A percentile compares a stretch with the other conserved stretches of the same genome.
Evolutionary conservation across 2,329 filamentous ascomycete genomes (phyloP).

Genomic region (Penicillium sp.): DNA sequence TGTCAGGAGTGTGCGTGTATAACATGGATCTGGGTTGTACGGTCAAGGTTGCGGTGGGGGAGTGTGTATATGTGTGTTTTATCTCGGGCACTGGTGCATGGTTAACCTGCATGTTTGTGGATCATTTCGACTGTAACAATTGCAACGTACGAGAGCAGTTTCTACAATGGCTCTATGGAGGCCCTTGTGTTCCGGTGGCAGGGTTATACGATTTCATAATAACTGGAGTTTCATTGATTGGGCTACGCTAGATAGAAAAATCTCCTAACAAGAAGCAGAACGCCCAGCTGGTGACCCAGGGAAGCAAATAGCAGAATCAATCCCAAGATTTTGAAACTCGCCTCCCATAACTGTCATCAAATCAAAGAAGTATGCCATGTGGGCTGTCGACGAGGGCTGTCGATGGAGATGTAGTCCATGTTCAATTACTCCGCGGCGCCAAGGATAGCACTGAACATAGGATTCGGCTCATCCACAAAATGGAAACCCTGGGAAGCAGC

Average conservation of each 20-base stretch:
- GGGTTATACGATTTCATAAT: background rate
- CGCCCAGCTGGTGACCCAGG: background rate
- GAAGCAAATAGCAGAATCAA: background rate
- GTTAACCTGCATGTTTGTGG: background rate
- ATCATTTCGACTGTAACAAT: background rate
- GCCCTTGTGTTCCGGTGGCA: background rate
- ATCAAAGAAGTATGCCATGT: background rate
- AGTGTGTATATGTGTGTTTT: background rate
- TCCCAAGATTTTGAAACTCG: background rate
- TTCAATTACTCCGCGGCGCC: background rate
- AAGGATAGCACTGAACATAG: background rate
- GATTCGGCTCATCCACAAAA: slow-evolving; percentile 9
- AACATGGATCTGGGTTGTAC: background rate
- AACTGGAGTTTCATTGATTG: background rate
- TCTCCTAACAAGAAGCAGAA: background rate
- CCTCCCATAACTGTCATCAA: background rate
- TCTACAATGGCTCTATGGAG: background rate
- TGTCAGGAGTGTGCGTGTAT: background rate
- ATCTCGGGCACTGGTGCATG: background rate
- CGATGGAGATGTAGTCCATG: background rate
- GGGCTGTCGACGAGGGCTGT: background rate
- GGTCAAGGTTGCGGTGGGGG: background rate
- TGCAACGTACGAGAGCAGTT: background rate
- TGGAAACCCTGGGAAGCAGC: background rate
- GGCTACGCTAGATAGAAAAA: slow-evolving; percentile 1